Conservation (phyloP, 176 grass and related monocot genomes). For the Alopecurus myosuroides region DNA sequence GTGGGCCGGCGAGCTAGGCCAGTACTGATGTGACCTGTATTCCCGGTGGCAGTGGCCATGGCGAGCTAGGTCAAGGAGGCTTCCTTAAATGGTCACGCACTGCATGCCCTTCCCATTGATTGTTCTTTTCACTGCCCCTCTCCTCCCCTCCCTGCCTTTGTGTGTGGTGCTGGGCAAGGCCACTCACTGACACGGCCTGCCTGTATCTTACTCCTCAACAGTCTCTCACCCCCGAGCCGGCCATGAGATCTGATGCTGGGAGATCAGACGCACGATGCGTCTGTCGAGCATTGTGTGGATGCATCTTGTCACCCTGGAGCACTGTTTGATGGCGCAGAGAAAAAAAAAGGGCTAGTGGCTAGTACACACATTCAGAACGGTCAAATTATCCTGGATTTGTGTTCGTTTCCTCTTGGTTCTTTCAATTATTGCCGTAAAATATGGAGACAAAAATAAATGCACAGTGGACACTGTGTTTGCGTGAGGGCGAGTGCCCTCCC, state of each 20-base stretch:
- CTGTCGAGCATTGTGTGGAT: neutral
- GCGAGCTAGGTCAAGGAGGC: slow-evolving; percentile 45
- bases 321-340: neutral
- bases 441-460: neutral
- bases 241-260: slow-evolving; percentile 17
- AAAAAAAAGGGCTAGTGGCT: neutral
- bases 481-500: neutral
- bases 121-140: slow-evolving; percentile 57
- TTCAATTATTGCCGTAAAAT: slow-evolving; percentile 23
- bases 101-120: slow-evolving; percentile 39
- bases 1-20: neutral
- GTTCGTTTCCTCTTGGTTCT: neutral
- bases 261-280: neutral
- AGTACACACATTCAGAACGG: neutral
- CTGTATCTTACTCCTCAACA: slow-evolving; percentile 50
- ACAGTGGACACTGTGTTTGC: slow-evolving; percentile 4
- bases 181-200: slow-evolving; percentile 25
- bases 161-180: slow-evolving; percentile 44
- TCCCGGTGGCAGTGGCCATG: slow-evolving; percentile 31
- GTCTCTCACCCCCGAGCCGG: slow-evolving; percentile 27
- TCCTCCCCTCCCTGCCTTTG: no score
- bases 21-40: slow-evolving; percentile 34
- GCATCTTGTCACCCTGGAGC: slow-evolving; percentile 36
- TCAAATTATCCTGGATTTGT: neutral
- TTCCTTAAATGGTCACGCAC: slow-evolving; percentile 60